Percentiles rank a stretch among this genome's conserved stretches.
Conservation (phyloP, 2,329 filamentous ascomycete genomes). For the Calonectria montana region DNA sequence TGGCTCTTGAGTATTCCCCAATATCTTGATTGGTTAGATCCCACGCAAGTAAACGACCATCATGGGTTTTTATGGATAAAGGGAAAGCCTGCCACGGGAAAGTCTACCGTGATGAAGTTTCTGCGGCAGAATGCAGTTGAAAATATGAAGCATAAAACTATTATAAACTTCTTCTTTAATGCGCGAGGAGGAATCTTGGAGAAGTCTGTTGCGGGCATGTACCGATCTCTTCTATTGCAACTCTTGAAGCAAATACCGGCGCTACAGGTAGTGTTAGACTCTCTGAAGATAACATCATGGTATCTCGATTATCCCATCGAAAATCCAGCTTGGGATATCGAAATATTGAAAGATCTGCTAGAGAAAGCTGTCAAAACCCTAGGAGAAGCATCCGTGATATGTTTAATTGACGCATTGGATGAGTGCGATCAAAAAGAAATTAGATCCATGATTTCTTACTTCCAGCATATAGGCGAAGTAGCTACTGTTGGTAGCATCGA, state of each 20-base stretch:
- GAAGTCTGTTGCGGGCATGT: conserved; percentile 46
- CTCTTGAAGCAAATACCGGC: conserved; percentile 50
- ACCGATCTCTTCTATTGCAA: conserved; percentile 60
- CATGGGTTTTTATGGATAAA: conserved; percentile 51
- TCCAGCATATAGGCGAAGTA: background rate
- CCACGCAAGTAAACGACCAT: conserved; percentile 30
- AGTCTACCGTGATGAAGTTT: conserved; percentile 53
- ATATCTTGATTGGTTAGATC: conserved; percentile 53
- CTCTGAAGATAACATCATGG: background rate
- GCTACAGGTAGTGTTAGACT: conserved; percentile 49
- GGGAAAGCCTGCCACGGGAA: background rate
- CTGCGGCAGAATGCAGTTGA: conserved; percentile 22
- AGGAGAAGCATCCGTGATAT: background rate
- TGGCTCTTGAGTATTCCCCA: conserved; percentile 51
- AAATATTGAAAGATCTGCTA: background rate
- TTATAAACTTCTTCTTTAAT: conserved; percentile 63
- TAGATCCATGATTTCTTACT: background rate
- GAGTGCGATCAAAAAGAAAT: background rate
- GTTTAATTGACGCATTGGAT: background rate
- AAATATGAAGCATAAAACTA: conserved; percentile 25
- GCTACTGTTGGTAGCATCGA: background rate
- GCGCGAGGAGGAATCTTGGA: conserved; percentile 36
- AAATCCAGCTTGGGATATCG: background rate
- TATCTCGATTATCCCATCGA: background rate
- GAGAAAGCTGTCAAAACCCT: background rate